These are phyloP conservation scores for Furcasterigmium furcatum DNA, from an alignment of 2,329 filamentous ascomycete species.

Conservation along the genomic window DNA sequence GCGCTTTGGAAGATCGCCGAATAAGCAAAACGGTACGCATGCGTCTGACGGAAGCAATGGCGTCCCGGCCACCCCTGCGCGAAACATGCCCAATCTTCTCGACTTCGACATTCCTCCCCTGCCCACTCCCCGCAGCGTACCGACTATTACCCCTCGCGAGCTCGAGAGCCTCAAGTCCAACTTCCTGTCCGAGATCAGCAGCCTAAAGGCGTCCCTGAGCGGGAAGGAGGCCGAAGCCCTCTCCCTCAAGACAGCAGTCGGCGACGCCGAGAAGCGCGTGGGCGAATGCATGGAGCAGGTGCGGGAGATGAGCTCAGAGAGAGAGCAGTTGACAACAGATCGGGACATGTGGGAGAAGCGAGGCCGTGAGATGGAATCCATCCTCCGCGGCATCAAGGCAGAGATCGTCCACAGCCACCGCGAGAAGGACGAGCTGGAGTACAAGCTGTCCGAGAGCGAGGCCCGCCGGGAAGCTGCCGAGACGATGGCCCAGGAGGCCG, in stretches of 20 bases:
- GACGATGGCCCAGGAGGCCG: slow-evolving; percentile 71
- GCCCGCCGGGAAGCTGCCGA: slow-evolving; percentile 71
- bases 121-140: slow-evolving; percentile 87
- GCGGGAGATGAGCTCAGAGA: slow-evolving; percentile 69
- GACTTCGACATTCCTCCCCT: slow-evolving; percentile 94
- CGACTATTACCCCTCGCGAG: slow-evolving; percentile 87
- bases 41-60: not conserved
- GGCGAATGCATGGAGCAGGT: slow-evolving; percentile 82
- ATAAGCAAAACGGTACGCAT: slow-evolving; percentile 19
- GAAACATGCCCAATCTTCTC: slow-evolving; percentile 65
- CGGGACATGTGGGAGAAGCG: slow-evolving; percentile 82
- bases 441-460: slow-evolving; percentile 74
- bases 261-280: slow-evolving; percentile 87
- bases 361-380: slow-evolving; percentile 79
- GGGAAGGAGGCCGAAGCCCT: slow-evolving; percentile 91
- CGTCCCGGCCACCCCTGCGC: slow-evolving; percentile 40
- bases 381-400: slow-evolving; percentile 75
- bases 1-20: slow-evolving; percentile 41
- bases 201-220: slow-evolving; percentile 85
- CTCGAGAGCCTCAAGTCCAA: slow-evolving; percentile 88
- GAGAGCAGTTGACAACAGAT: slow-evolving; percentile 71
- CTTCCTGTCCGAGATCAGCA: slow-evolving; percentile 89
- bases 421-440: slow-evolving; percentile 77
- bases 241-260: slow-evolving; percentile 81
- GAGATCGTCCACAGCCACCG: slow-evolving; percentile 75